Evolutionary conservation across 352 stramenopile genomes (phyloP), one percentile per base, ranked within the genome.

Genomic region (Vaucheria bursata): DNA sequence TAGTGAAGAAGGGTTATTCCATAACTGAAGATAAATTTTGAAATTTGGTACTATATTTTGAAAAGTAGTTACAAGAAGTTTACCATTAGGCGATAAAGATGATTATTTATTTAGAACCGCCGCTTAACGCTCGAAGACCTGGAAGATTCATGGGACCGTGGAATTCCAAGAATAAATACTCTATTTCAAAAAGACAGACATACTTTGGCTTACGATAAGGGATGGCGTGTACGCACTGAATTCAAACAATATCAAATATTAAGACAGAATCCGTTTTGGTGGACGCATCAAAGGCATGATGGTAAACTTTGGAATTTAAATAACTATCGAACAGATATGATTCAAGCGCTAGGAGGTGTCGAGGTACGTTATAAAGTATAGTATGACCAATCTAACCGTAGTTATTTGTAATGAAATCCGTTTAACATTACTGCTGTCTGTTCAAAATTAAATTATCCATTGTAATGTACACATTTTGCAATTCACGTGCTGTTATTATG

Each of bases 261-360:
- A 68, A 90, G 96, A 49, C 91, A 97, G 53, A 98, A 99, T 80
- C 95, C 95, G 36, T 99, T 99, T 85, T 99, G 95, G 95, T 99
- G 96, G 96, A 99, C 96, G 18, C 91, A 97, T 83, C 90, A 94
- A 80, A 91, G 96, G 1, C 97, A 99, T 84, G 97, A 99, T 87
- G 97, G 97, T 79, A 99, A 99, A 82, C 86, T 99, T 36, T 99
- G 97, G 97, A 99, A 99, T 87, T 84, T 99, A 31, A 99, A 99
- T 88, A 98, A 98, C 73, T 99, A 99, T 84, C 92, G 97, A 73
- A 99, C 97, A 45, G 97, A 99, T 88, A 98, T 99, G 92, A 99
- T 99, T 79, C 97, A 99, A 85, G 77, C 75, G 33, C n/a, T 29
- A 25, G 7, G 12, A 12, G 45, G 45, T 18, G 45, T 59, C 12